Percentiles rank a stretch among this genome's conserved stretches.
These are phyloP conservation scores for Diaporthe sp. DNA, from an alignment of 2,329 filamentous ascomycete genomes.

Conservation along the genomic window DNA sequence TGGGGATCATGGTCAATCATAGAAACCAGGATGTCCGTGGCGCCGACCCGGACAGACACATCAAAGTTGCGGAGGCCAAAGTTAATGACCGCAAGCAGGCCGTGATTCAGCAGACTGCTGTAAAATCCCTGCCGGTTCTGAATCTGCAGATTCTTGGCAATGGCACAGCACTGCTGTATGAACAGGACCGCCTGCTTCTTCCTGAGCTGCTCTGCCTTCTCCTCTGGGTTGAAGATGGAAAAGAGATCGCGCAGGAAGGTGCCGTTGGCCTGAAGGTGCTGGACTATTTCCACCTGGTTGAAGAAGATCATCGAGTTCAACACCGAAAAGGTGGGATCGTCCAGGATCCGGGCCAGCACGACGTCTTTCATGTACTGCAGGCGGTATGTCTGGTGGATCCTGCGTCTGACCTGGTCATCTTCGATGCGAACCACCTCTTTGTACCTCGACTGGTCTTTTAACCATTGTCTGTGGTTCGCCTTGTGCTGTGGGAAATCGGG, in stretches of 20 bases:
- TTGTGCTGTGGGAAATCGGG: conserved; percentile 98
- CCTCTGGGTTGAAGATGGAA: conserved; percentile 78
- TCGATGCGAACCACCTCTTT: conserved; percentile 97
- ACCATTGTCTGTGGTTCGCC: conserved; percentile 94
- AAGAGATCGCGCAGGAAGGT: conserved; percentile 88
- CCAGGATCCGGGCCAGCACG: conserved; percentile 93
- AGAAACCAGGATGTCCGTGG: conserved; percentile 91
- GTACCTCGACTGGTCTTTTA: conserved; percentile 88
- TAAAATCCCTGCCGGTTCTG: conserved; percentile 84
- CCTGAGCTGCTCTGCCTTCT: conserved; percentile 66
- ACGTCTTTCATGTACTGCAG: conserved; percentile 98
- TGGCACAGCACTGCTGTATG: conserved; percentile 94
- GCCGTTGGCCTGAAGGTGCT: conserved; percentile 87
- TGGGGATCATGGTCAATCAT: conserved; percentile 96
- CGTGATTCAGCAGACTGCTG: conserved; percentile 88
- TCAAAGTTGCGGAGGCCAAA: conserved; percentile 90
- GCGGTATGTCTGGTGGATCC: conserved; percentile 97
- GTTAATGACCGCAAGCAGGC: conserved; percentile 89
- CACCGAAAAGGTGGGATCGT: conserved; percentile 97
- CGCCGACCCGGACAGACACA: conserved; percentile 87
- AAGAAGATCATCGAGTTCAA: conserved; percentile 99
- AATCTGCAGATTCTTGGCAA: conserved; percentile 93
- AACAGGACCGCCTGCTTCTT: conserved; percentile 97
- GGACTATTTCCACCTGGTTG: conserved; percentile 97
- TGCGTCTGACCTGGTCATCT: conserved; percentile 81